Percentiles rank a stretch among this genome's conserved stretches.
Evolutionary conservation across 495 filamentous ascomycete genomes (phyloP).

Genomic region (Aspergillus asperescens): DNA sequence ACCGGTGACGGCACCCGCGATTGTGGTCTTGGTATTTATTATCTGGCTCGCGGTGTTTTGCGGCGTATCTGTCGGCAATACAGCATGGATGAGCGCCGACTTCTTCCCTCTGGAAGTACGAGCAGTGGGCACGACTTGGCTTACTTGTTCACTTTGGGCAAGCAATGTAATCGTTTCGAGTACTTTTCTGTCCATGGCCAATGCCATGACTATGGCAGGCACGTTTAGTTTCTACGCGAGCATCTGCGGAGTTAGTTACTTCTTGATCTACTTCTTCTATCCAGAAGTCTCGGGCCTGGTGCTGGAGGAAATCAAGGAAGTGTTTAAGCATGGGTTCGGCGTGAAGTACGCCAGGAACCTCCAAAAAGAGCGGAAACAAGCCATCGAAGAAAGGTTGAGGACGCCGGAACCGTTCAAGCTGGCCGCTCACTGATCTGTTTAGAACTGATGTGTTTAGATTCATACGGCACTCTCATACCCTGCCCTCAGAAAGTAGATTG

Average conservation of each 20-base stretch:
- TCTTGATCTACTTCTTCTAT: slow-evolving; percentile 46
- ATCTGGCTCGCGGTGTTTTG: slow-evolving; percentile 47
- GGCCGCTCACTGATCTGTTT: background rate
- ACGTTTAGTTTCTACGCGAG: slow-evolving; percentile 51
- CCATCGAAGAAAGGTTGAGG: slow-evolving; percentile 12
- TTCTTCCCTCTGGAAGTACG: slow-evolving; percentile 50
- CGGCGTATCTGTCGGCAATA: slow-evolving; percentile 43
- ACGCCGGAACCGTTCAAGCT: background rate
- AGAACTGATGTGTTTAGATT: background rate
- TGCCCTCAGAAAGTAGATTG: background rate
- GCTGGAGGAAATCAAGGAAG: slow-evolving; percentile 46
- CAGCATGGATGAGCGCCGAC: slow-evolving; percentile 47
- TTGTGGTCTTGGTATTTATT: slow-evolving; percentile 44
- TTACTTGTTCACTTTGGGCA: slow-evolving; percentile 47
- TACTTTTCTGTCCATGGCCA: slow-evolving; percentile 48
- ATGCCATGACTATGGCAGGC: slow-evolving; percentile 43
- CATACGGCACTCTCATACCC: background rate
- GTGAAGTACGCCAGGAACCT: slow-evolving; percentile 37
- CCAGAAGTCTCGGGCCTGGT: slow-evolving; percentile 46
- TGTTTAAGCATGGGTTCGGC: slow-evolving; percentile 46
- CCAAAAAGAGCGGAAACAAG: slow-evolving; percentile 24
- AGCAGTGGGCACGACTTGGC: slow-evolving; percentile 49
- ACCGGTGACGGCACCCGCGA: slow-evolving; percentile 32
- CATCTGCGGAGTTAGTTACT: slow-evolving; percentile 43
- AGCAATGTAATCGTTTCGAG: slow-evolving; percentile 50